These are phyloP conservation scores for Fusarium luffae DNA, from an alignment of 2,329 filamentous ascomycete species.

Conservation along the genomic window DNA sequence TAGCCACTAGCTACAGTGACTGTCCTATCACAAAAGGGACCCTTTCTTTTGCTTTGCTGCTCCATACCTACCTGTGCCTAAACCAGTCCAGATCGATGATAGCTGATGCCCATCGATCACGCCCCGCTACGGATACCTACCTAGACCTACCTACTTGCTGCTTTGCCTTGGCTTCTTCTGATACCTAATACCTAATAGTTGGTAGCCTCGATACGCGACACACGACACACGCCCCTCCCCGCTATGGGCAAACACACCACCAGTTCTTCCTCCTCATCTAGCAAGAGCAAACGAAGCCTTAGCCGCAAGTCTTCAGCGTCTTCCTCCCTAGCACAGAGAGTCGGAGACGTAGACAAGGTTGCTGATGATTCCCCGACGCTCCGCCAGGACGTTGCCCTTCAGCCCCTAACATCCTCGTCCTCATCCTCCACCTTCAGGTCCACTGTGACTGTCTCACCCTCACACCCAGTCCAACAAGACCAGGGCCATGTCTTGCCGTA, in stretches of 20 bases:
- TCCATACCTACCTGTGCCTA: slow-evolving; percentile 23
- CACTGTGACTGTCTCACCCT: slow-evolving; percentile 45
- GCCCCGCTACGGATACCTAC: slow-evolving; percentile 11
- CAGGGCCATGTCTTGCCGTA: slow-evolving; percentile 45
- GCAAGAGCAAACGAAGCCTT: slow-evolving; percentile 39
- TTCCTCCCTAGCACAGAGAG: slow-evolving; percentile 36
- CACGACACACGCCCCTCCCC: slow-evolving; percentile 33
- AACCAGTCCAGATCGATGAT: slow-evolving; percentile 17
- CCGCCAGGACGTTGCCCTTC: slow-evolving; percentile 49
- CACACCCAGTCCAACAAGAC: slow-evolving; percentile 35
- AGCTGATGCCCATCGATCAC: slow-evolving; percentile 24
- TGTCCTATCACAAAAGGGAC: neutral
- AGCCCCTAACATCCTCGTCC: slow-evolving; percentile 46
- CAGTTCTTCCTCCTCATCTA: slow-evolving; percentile 31
- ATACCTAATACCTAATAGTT: neutral
- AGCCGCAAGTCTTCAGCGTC: slow-evolving; percentile 40
- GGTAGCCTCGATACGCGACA: slow-evolving; percentile 14
- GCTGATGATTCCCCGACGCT: slow-evolving; percentile 43
- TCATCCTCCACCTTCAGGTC: slow-evolving; percentile 42
- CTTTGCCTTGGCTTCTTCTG: slow-evolving; percentile 6
- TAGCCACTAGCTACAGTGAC: neutral
- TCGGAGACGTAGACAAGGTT: slow-evolving; percentile 41
- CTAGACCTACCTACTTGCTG: neutral
- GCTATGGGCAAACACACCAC: slow-evolving; percentile 46
- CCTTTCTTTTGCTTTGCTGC: slow-evolving; percentile 7